Evolutionary conservation across 805 yeast genomes (phyloP).

Genomic region (Starmerella apis): DNA sequence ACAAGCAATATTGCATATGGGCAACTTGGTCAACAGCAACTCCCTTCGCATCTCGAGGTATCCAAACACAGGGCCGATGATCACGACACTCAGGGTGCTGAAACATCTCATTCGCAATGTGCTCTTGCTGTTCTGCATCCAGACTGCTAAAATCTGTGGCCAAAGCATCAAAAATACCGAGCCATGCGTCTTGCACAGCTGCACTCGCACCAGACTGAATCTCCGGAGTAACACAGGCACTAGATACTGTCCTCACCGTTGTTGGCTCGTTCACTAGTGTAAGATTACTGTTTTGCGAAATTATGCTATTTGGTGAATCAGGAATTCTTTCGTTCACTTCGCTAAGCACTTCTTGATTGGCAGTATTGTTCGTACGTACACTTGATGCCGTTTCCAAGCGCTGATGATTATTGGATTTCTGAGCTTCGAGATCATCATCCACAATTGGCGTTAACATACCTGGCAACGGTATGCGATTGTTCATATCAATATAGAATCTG

Average conservation of each 20-base stretch:
- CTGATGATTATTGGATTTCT: not conserved
- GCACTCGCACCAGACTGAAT: not conserved
- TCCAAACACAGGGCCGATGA: constrained; percentile 35
- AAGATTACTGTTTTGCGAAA: not conserved
- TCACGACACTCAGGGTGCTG: constrained; percentile 29
- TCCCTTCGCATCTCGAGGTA: constrained; percentile 37
- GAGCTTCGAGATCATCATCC: not conserved
- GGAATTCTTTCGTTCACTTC: not conserved
- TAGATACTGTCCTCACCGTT: not conserved
- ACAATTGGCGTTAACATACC: not conserved
- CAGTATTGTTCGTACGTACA: not conserved
- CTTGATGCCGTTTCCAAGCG: not conserved
- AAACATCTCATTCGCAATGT: constrained; percentile 26
- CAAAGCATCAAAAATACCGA: constrained; percentile 25
- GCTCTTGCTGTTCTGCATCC: constrained; percentile 25
- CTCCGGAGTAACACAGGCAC: not conserved
- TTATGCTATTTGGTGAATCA: not conserved
- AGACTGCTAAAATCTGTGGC: constrained; percentile 26
- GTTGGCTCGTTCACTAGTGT: not conserved
- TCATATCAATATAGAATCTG: constrained; percentile 33
- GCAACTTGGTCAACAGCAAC: constrained; percentile 31
- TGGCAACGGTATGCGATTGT: constrained; percentile 34
- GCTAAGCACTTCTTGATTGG: too few relatives aligned
- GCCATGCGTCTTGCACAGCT: constrained; percentile 10
- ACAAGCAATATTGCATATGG: constrained; percentile 25